Evolutionary conservation across 1,284 basidiomycete species (phyloP), one percentile per base, ranked within the genome.

Genomic region (Leccinum griseonigrum): DNA sequence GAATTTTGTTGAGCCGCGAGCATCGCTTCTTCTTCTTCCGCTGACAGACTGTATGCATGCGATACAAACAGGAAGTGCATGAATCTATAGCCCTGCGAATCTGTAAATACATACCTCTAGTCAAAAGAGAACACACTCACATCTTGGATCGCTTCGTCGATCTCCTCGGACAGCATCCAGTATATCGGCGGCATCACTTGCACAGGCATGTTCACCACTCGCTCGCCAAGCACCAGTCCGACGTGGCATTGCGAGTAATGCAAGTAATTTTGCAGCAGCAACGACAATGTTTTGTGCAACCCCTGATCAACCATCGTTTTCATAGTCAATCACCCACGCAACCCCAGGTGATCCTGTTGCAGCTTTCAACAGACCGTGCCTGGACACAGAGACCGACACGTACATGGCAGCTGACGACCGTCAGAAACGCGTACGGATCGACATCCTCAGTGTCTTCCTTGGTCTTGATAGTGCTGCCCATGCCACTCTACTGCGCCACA

Each of bases 381-480:
- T 29, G 16, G 9, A n/a, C 31, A 51, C 14, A 14, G 55, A 14
- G 0, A 16, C 26, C 8, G 1, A 8, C 18, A 71, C 94, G 84
- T n/a, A 85, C 77, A 63, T 87, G 84, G 78, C 95, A 82, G 71
- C 95, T 94, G 16, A 97, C 72, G 46, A 91, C 90, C 3, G 91
- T 94, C 57, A 97, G 76, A 59, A 95, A 78, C 1, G 92, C 92
- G 70, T 89, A 94, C 16, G 95, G 94, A 78, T 96, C 94, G 67
- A 66, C 59, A 1, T 88, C 91, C 69, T 94, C 92, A 22, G 22
- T 22, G 58, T 84, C 83, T 9, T 94, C 94, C 70, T 97, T 94
- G 16, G 91, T 93, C 78, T 97, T 97, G 71, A 97, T 88, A 1
- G 92, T 94, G 32, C 91, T 91, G n/a, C 95, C 95, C 8, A 94